Percentiles rank a stretch among this genome's conserved stretches.
phyloP scores from a whole-genome alignment of 2,329 filamentous ascomycete species.

The Penicillium brasilianum region DNA sequence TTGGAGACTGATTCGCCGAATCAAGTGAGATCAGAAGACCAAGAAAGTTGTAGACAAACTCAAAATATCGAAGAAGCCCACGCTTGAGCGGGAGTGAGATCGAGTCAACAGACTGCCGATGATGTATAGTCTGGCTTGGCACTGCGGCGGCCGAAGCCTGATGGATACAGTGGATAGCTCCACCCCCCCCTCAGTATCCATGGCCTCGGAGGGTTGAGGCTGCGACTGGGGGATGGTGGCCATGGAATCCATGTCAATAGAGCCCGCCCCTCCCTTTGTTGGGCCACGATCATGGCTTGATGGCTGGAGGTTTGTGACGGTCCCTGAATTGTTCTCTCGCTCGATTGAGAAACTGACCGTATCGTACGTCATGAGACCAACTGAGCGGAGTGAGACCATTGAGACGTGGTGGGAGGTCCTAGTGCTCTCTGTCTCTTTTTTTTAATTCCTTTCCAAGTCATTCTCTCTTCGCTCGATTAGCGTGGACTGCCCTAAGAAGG shows the following conservation, averaged over 20 bases:
- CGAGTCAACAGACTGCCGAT: slow-evolving; percentile 12
- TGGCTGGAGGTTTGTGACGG: slow-evolving; percentile 2
- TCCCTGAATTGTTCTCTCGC: slow-evolving; percentile 3
- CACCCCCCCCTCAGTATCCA: not conserved
- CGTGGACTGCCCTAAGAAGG: slow-evolving; percentile 11
- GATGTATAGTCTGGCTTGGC: slow-evolving; percentile 23
- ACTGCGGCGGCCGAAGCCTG: slow-evolving; percentile 6
- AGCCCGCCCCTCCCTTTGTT: not conserved
- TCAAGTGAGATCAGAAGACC: slow-evolving; percentile 12
- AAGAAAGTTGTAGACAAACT: slow-evolving; percentile 16
- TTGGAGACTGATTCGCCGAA: slow-evolving; percentile 14
- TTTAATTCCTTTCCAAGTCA: not conserved
- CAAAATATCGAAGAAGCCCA: slow-evolving; percentile 17
- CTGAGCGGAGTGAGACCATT: not conserved
- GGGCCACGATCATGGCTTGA: not conserved
- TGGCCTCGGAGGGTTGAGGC: not conserved
- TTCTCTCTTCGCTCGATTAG: not conserved
- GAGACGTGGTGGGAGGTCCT: not conserved
- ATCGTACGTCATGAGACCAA: slow-evolving; percentile 12
- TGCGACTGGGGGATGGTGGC: not conserved
- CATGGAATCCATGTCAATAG: slow-evolving; percentile 8
- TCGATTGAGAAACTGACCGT: slow-evolving; percentile 3
- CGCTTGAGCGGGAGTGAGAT: slow-evolving; percentile 19
- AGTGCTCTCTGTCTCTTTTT: not conserved
- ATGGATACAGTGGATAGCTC: slow-evolving; percentile 19